Evolutionary conservation across 257 asterid species (phyloP), one percentile per base, ranked within the genome.

Genomic region (Nemophila menziesii): DNA sequence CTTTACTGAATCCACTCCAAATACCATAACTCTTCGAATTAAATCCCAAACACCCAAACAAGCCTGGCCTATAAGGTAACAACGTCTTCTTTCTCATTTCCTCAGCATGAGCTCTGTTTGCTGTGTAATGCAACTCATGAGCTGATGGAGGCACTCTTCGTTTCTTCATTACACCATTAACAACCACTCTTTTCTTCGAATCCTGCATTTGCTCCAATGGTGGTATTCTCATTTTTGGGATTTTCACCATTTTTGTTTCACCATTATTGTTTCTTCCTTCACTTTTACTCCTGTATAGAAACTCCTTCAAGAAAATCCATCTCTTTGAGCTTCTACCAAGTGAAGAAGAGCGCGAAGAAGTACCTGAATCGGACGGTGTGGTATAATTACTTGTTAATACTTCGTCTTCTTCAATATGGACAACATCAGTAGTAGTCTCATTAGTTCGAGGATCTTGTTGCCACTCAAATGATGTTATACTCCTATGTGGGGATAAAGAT

Each of bases 51-150:
- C 96, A 90, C 4, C 96, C 99, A 11, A 90, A 65, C 46, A 90
- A 54, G 5, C 99, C 96, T 53, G 76, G 94, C 53, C 86, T 39
- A 55, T 90, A 90, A 1, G 99, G 99, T 59, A 90, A 68, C 56
- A 72, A 90, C 20, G 99, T 90, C 82, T 82, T 85, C 60, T 64
- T 90, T 92, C 82, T 85, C 94, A 90, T 69, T 75, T 90, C 99
- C 71, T 85, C 99, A 33, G 99, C 87, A 45, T 90, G 94, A 43
- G 94, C 96, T 55, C 96, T 62, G 55, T 81, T 74, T 2, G 89
- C 66, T 0, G 93, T 80, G 70, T 90, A 90, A 55, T 80, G 93
- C 74, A 85, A 22, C 64, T 86, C 94, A n/a, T 86, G 96, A 11
- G 96, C 71, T 3, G 94, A 86, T n/a, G 65, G 71, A 2, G 69